A percentile compares a stretch with the other conserved stretches of the same genome.
Conservation (phyloP, 306 rosid species). For the Begonia fuchsioides region DNA sequence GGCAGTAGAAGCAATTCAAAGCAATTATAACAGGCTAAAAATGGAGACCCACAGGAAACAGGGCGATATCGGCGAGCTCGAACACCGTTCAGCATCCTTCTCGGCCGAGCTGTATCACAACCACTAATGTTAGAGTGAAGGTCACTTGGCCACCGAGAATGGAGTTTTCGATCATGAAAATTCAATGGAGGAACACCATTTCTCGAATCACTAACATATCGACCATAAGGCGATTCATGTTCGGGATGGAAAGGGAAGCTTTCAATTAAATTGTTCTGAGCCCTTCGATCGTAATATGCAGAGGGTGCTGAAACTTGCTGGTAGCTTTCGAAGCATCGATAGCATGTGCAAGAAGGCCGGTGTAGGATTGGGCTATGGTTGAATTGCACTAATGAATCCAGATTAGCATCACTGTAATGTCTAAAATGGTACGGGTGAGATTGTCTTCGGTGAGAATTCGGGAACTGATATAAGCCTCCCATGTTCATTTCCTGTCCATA, state of each 20-base stretch:
- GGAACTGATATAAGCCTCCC: conserved; percentile 34
- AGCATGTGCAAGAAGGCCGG: conserved; percentile 71
- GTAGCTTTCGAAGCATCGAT: conserved; percentile 47
- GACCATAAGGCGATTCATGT: conserved; percentile 30
- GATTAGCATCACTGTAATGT: conserved; percentile 27
- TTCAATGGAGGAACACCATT: conserved; percentile 23
- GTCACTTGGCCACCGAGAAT: conserved; percentile 49
- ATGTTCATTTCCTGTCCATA: conserved; percentile 31
- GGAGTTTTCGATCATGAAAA: conserved; percentile 30
- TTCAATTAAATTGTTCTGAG: conserved; percentile 36
- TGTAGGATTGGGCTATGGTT: conserved; percentile 39
- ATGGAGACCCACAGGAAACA: conserved; percentile 83
- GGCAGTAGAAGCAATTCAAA: conserved; percentile 79
- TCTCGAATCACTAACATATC: conserved; percentile 38
- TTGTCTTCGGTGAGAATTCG: conserved; percentile 36
- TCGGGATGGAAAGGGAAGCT: conserved; percentile 40
- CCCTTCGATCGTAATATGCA: conserved; percentile 36
- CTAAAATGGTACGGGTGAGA: conserved; percentile 63
- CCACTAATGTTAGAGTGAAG: conserved; percentile 38
- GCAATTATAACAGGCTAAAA: conserved; percentile 68
- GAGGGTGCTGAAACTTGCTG: conserved; percentile 37
- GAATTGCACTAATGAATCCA: conserved; percentile 40
- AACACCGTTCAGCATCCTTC: conserved; percentile 34
- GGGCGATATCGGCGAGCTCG: conserved; percentile 39
- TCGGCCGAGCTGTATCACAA: conserved; percentile 24